Conservation (phyloP, 495 filamentous ascomycete species). For the Entonaema liquescens region DNA sequence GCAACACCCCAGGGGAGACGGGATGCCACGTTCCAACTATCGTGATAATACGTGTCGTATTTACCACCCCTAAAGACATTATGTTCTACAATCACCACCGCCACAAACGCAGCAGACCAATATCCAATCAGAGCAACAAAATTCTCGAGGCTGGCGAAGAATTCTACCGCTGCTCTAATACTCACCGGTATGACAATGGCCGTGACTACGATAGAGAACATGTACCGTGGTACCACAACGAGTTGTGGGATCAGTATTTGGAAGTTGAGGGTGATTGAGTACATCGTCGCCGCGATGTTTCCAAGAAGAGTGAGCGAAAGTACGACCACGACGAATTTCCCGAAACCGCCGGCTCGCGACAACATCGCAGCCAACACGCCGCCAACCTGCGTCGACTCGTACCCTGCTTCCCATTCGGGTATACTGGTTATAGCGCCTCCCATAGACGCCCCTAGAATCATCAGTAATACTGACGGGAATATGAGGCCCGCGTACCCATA, state of each 20-base stretch:
- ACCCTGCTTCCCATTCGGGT: conserved; percentile 57
- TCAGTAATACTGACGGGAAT: conserved; percentile 59
- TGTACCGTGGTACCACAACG: conserved; percentile 58
- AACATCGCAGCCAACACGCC: conserved; percentile 66
- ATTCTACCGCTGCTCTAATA: conserved; percentile 59
- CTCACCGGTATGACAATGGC: conserved; percentile 62
- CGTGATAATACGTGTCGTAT: conserved; percentile 52
- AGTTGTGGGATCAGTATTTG: conserved; percentile 62
- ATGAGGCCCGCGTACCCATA: conserved; percentile 59
- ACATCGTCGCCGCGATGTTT: conserved; percentile 59
- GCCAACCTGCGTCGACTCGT: conserved; percentile 56
- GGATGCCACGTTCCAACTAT: conserved; percentile 57
- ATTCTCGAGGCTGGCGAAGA: conserved; percentile 62
- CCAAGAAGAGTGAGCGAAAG: conserved; percentile 62
- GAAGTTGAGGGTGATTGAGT: conserved; percentile 65
- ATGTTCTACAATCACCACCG: conserved; percentile 60
- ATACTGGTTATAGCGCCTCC: conserved; percentile 53
- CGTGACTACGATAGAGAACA: conserved; percentile 60
- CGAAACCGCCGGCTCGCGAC: conserved; percentile 60
- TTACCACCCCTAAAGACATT: conserved; percentile 52
- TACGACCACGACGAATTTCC: conserved; percentile 63
- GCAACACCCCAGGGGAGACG: conserved; percentile 58
- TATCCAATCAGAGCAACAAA: conserved; percentile 65
- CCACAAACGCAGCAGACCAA: conserved; percentile 64
- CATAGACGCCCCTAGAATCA: conserved; percentile 64